Evolutionary conservation across 2,329 filamentous ascomycete species (phyloP).

Genomic region (Fusarium poae): DNA sequence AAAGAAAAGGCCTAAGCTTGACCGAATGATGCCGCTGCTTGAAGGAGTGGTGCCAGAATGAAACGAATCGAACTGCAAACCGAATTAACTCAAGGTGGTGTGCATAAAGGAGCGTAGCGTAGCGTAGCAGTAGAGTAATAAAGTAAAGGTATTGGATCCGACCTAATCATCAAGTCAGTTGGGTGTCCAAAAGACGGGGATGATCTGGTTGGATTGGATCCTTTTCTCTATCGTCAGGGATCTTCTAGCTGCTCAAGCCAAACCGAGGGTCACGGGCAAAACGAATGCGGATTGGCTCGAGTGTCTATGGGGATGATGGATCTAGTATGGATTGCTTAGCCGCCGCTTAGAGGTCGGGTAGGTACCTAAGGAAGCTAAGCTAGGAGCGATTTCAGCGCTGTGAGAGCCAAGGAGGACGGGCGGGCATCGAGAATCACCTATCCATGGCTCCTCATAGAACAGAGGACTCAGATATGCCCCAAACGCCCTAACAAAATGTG

Average conservation of each 20-base stretch:
- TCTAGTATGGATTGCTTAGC: constrained; percentile 43
- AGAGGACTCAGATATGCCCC: background rate
- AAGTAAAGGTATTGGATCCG: constrained; percentile 8
- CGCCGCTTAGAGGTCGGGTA: constrained; percentile 26
- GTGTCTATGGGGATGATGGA: constrained; percentile 36
- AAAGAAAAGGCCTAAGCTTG: constrained; percentile 30
- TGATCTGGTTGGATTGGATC: constrained; percentile 33
- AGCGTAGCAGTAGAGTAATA: constrained; percentile 23
- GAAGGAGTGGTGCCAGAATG: constrained; percentile 30
- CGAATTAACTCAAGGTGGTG: constrained; percentile 26
- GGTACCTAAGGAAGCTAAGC: background rate
- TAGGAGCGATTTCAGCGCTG: constrained; percentile 5
- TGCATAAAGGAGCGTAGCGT: constrained; percentile 39
- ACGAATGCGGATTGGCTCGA: constrained; percentile 40
- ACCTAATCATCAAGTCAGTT: constrained; percentile 6
- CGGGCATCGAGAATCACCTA: constrained; percentile 5
- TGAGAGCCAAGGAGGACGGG: background rate
- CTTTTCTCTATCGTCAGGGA: constrained; percentile 31
- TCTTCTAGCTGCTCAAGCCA: constrained; percentile 21
- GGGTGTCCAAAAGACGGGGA: constrained; percentile 26
- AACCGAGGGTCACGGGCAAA: constrained; percentile 30
- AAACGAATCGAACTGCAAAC: constrained; percentile 25
- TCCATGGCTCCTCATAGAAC: background rate
- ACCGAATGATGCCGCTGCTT: constrained; percentile 28
- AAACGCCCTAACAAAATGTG: background rate